Conservation (phyloP, 352 stramenopile genomes). For the Aphanomyces cochlioides region DNA sequence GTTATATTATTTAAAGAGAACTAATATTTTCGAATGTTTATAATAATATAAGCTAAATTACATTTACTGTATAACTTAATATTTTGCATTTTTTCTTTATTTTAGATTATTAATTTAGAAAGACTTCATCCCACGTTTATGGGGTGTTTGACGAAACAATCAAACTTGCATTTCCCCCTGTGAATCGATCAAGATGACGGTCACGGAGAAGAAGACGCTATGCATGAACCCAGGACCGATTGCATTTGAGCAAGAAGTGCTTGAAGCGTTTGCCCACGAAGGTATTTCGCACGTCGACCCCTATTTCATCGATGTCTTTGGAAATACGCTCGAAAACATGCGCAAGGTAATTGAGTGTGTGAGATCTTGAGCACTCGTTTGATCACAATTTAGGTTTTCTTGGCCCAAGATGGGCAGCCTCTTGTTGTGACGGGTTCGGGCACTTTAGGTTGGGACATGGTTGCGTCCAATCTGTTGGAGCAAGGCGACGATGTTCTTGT, state of each 20-base stretch:
- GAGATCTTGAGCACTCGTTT: background rate
- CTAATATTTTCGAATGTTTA: too few relatives aligned
- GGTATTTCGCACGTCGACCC: conserved; percentile 80
- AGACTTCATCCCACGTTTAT: too few relatives aligned
- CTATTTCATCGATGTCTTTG: conserved; percentile 69
- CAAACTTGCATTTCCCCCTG: too few relatives aligned
- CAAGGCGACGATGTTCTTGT: conserved; percentile 59
- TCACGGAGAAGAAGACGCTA: conserved; percentile 48
- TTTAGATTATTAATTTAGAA: too few relatives aligned
- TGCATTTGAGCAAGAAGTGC: conserved; percentile 72
- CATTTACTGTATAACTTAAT: too few relatives aligned
- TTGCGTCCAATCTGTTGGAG: conserved; percentile 68
- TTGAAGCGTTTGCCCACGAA: conserved; percentile 62
- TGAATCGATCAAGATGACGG: background rate
- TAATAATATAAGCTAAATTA: too few relatives aligned
- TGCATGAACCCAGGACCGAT: conserved; percentile 83
- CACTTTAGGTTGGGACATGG: conserved; percentile 78
- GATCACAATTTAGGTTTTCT: conserved; percentile 39
- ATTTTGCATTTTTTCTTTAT: too few relatives aligned
- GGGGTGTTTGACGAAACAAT: too few relatives aligned
- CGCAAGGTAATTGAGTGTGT: conserved; percentile 41
- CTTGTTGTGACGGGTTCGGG: conserved; percentile 63
- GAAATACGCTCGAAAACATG: conserved; percentile 75
- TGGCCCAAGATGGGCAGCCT: conserved; percentile 65
- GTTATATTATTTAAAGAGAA: too few relatives aligned